phyloP scores from a whole-genome alignment of 768 basidiomycete genomes.

The Goffeauzyma gilvescens region DNA sequence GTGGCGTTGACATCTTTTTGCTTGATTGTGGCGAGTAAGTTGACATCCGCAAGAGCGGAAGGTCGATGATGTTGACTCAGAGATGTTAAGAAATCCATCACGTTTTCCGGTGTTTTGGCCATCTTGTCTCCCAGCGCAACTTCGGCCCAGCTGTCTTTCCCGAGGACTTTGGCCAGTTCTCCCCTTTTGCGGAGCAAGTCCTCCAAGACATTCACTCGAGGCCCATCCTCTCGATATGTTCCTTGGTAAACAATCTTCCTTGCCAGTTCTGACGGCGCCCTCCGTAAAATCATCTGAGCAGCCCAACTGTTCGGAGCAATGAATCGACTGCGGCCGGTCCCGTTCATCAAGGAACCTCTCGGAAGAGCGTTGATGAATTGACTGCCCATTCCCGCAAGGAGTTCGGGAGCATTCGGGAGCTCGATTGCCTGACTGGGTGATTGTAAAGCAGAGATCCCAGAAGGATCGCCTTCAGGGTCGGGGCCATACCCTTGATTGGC shows the following conservation, averaged over 20 bases:
- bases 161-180: conserved; percentile 65
- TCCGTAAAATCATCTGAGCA: conserved; percentile 81
- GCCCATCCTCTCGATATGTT: conserved; percentile 46
- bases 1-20: too few species aligned
- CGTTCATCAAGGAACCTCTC: conserved; percentile 1
- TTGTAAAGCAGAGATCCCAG: conserved; percentile 17
- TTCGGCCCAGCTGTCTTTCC: conserved; percentile 65
- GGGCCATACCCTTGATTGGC: too few species aligned
- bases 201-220: conserved; percentile 62
- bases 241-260: conserved; percentile 67
- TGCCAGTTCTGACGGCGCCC: conserved; percentile 66
- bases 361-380: conserved; percentile 26
- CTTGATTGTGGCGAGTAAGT: conserved; percentile 46
- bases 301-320: conserved; percentile 74
- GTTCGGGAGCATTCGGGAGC: conserved; percentile 24
- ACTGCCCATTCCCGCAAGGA: conserved; percentile 25
- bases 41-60: conserved; percentile 52
- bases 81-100: conserved; percentile 63
- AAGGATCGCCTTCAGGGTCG: too few species aligned
- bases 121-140: conserved; percentile 86
- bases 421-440: conserved; percentile 17
- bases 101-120: conserved; percentile 88
- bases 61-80: conserved; percentile 62
- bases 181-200: conserved; percentile 54
- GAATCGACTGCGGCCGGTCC: conserved; percentile 26